Conservation (phyloP, 306 rosid species). For the Delonix regia region DNA sequence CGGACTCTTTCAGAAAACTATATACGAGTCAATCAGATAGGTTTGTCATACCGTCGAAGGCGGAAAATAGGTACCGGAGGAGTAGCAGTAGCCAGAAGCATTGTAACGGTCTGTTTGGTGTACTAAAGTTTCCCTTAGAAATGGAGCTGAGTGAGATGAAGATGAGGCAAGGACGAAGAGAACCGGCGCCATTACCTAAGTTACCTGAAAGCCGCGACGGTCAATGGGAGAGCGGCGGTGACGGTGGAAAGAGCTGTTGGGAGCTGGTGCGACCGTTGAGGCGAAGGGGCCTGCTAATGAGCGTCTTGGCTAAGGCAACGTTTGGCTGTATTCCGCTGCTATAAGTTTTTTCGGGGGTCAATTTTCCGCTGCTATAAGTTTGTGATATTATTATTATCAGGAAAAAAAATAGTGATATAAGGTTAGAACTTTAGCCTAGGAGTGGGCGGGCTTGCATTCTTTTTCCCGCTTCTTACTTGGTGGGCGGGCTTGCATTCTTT, state of each 20-base stretch:
- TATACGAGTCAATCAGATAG: neutral
- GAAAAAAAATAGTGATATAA: too few relatives aligned
- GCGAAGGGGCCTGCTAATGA: slow-evolving; percentile 32
- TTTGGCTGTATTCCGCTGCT: slow-evolving; percentile 38
- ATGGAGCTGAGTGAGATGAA: slow-evolving; percentile 49
- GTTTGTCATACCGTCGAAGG: neutral
- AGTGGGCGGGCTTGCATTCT: neutral
- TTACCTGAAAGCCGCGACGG: neutral
- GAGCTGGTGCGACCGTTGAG: slow-evolving; percentile 44
- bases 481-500: too few relatives aligned
- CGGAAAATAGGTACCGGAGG: slow-evolving; percentile 21
- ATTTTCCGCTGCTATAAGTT: slow-evolving; percentile 1
- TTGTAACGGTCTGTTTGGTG: slow-evolving; percentile 33
- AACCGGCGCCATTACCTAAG: slow-evolving; percentile 8
- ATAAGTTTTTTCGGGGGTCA: too few relatives aligned
- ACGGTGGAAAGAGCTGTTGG: slow-evolving; percentile 44
- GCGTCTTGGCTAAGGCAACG: slow-evolving; percentile 32
- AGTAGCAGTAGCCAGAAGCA: slow-evolving; percentile 22
- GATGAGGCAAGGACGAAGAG: slow-evolving; percentile 43
- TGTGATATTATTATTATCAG: too few relatives aligned
- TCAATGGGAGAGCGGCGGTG: neutral
- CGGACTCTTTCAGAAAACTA: neutral
- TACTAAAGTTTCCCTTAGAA: slow-evolving; percentile 45
- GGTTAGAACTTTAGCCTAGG: too few relatives aligned
- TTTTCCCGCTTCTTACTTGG: neutral